Evolutionary conservation across 108 stramenopile genomes (phyloP), one percentile per base, ranked within the genome.

Genomic region (Cyclotella choctawhatcheeana): DNA sequence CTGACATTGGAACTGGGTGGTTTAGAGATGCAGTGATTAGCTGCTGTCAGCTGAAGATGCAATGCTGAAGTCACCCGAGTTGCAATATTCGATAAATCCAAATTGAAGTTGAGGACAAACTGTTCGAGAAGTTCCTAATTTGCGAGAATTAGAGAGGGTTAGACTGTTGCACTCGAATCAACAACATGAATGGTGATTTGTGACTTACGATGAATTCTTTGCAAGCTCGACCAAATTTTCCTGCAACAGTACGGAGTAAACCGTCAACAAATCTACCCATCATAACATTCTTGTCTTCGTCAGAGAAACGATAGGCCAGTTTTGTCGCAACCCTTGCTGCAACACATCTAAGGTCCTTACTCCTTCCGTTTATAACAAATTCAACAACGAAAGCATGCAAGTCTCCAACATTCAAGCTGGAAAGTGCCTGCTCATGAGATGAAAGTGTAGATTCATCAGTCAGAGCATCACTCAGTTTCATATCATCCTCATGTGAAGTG

Each of bases 361-460:
- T 79, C 30, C 82, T 79, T 10, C 89, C 89, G 26, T 70, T 54
- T 0, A 83, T 55, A 12, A 89, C 83, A 55, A 85, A 88, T 47
- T 85, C 62, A 16, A 78, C 61, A 51, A 83, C 53, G 58, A 93
- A 89, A 50, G 82, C 67, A 45, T 69, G 64, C 5, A 93, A 25
- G 60, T 90, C 85, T 27, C 75, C 64, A 12, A 69, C 26, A 5
- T 31, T 53, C 29, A 89, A 51, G 21, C 47, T 22, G 34, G 66
- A 47, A 22, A 86, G 13, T 0, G 69, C 47, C 22, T 82, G 67
- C 32, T 88, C 87, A 5, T 87, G 88, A 50, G 71, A 40, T n/a
- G 37, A 22, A n/a, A 53, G 58, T 27, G 32, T 18, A 34, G 21
- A 31, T 12, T 71, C 45, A 16, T 43, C 31, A 16, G 31, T 51